Percentiles rank a stretch among this genome's conserved stretches.
These are phyloP conservation scores for Annulohypoxylon stygium DNA, from an alignment of 495 filamentous ascomycete genomes.

Conservation along the genomic window DNA sequence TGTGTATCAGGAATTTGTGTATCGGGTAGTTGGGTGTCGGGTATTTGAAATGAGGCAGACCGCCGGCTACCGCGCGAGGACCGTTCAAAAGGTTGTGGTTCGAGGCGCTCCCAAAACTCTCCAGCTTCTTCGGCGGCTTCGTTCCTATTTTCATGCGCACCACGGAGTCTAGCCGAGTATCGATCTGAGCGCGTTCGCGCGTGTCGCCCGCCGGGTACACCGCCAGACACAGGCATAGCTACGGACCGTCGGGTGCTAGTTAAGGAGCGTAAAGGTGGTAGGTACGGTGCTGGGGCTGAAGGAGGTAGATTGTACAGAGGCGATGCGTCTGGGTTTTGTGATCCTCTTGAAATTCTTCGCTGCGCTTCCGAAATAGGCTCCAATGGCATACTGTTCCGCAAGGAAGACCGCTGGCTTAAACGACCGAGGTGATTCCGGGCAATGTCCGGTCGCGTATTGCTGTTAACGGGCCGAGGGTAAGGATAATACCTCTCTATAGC, in stretches of 20 bases:
- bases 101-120: constrained; percentile 38
- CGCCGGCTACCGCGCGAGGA: constrained; percentile 27
- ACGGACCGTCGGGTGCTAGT: constrained; percentile 48
- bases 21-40: constrained; percentile 40
- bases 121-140: constrained; percentile 32
- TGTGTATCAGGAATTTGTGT: constrained; percentile 46
- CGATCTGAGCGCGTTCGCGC: constrained; percentile 54
- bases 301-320: constrained; percentile 39
- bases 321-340: constrained; percentile 48
- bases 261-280: constrained; percentile 59
- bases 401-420: constrained; percentile 26
- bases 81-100: constrained; percentile 32
- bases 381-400: constrained; percentile 55
- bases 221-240: constrained; percentile 44
- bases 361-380: constrained; percentile 53
- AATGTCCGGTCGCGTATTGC: constrained; percentile 41
- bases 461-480: constrained; percentile 22
- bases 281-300: constrained; percentile 50
- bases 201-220: constrained; percentile 19
- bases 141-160: constrained; percentile 28
- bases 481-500: constrained; percentile 60
- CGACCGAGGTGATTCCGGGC: constrained; percentile 36
- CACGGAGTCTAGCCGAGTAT: constrained; percentile 49
- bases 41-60: constrained; percentile 24
- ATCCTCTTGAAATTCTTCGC: constrained; percentile 55